These are phyloP conservation scores for Golubevia pallescens DNA, from an alignment of 1,284 basidiomycete species.

Conservation along the genomic window DNA sequence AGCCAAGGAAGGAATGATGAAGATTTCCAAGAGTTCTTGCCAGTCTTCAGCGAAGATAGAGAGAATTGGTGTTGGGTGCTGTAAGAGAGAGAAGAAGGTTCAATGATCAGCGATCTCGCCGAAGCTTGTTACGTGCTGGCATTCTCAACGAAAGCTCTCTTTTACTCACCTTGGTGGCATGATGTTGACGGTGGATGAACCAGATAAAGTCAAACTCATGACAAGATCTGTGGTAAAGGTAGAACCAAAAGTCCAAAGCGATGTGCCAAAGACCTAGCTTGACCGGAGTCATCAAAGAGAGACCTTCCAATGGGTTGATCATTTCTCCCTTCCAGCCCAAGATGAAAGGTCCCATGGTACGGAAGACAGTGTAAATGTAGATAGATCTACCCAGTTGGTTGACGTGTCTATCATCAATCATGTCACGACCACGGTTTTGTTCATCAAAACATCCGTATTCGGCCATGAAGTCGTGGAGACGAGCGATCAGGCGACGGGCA, in stretches of 20 bases:
- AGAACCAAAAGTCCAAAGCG: constrained; percentile 29
- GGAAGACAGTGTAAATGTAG: constrained; percentile 58
- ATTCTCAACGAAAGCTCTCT: too few species aligned
- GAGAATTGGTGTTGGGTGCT: too few species aligned
- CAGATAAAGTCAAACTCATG: too few species aligned
- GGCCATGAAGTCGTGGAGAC: constrained; percentile 43
- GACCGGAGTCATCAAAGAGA: constrained; percentile 38
- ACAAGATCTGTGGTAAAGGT: too few species aligned
- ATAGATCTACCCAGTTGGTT: constrained; percentile 53
- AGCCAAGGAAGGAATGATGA: constrained; percentile 36
- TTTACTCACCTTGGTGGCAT: too few species aligned
- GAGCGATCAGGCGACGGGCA: constrained; percentile 34
- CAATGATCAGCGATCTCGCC: too few species aligned
- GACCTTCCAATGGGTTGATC: constrained; percentile 34
- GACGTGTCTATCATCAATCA: constrained; percentile 54
- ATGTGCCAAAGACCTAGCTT: constrained; percentile 52
- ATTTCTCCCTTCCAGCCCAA: constrained; percentile 50
- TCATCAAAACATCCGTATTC: constrained; percentile 46
- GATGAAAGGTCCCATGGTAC: constrained; percentile 45
- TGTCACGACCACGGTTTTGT: constrained; percentile 53
- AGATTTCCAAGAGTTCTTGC: constrained; percentile 49
- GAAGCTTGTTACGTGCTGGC: too few species aligned
- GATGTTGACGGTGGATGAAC: too few species aligned
- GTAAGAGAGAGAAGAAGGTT: too few species aligned
- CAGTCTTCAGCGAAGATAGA: constrained; percentile 38